Conservation (phyloP, 148 eudicot species). For the Fagopyrum homotropicum region DNA sequence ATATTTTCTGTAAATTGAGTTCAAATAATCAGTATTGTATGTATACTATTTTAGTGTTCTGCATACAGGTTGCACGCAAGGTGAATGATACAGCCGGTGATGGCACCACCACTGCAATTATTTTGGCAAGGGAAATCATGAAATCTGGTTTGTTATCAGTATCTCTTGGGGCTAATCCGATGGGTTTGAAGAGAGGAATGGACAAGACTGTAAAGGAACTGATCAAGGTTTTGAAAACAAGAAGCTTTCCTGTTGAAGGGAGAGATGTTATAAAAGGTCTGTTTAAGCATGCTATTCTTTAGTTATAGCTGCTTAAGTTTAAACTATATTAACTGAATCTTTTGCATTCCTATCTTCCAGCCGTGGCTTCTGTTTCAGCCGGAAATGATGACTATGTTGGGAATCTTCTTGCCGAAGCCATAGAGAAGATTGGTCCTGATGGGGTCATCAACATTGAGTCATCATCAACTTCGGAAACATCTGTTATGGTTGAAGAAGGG, state of each 20-base stretch:
- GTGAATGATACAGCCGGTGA: slow-evolving; percentile 90
- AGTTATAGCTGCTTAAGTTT: background rate
- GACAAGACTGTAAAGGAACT: slow-evolving; percentile 64
- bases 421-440: slow-evolving; percentile 74
- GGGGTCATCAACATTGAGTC: slow-evolving; percentile 73
- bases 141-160: slow-evolving; percentile 65
- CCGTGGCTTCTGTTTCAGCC: slow-evolving; percentile 78
- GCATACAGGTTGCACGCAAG: slow-evolving; percentile 80
- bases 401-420: slow-evolving; percentile 71
- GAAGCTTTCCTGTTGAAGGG: slow-evolving; percentile 56
- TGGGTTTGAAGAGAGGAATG: slow-evolving; percentile 80
- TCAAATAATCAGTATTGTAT: slow-evolving; percentile 13
- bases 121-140: slow-evolving; percentile 83
- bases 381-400: slow-evolving; percentile 94
- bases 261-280: slow-evolving; percentile 70
- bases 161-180: slow-evolving; percentile 72
- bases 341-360: slow-evolving; percentile 31
- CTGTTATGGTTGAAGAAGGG: slow-evolving; percentile 76
- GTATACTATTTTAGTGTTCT: slow-evolving; percentile 22
- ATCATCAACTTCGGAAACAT: slow-evolving; percentile 70
- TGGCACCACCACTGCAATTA: slow-evolving; percentile 92
- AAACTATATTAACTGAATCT: background rate
- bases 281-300: background rate
- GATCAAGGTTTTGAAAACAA: slow-evolving; percentile 50
- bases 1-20: background rate